These are phyloP conservation scores for Didymella arachidicola DNA, from an alignment of 2,329 filamentous ascomycete genomes.

Conservation along the genomic window DNA sequence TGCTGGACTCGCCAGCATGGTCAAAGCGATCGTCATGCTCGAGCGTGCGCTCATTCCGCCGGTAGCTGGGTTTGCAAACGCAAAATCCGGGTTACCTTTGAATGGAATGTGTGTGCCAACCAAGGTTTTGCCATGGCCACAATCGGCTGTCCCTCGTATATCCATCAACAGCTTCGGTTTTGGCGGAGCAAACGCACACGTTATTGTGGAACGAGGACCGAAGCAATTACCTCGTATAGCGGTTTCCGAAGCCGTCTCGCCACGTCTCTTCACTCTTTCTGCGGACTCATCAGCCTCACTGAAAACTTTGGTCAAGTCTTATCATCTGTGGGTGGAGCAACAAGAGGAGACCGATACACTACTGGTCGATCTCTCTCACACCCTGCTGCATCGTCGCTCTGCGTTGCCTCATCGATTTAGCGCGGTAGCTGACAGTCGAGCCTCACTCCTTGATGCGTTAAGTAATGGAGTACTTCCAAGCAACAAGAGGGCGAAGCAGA, in stretches of 20 bases:
- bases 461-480: background rate
- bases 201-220: constrained; percentile 17
- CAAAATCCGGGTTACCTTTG: constrained; percentile 23
- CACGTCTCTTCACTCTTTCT: background rate
- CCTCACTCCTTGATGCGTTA: constrained; percentile 2
- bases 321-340: too few relatives aligned
- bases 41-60: constrained; percentile 38
- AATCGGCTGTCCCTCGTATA: constrained; percentile 1
- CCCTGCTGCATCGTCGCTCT: constrained; percentile 16
- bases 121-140: background rate
- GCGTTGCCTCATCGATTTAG: background rate
- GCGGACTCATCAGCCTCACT: background rate
- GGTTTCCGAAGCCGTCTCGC: background rate
- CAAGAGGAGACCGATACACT: background rate
- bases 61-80: constrained; percentile 25
- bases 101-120: background rate
- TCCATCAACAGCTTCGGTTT: constrained; percentile 26
- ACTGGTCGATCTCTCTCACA: constrained; percentile 18
- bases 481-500: background rate
- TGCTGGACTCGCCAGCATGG: constrained; percentile 34
- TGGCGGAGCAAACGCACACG: constrained; percentile 24
- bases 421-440: constrained; percentile 2
- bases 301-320: background rate
- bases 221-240: background rate
- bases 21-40: constrained; percentile 35